Evolutionary conservation across 441 rosid species (phyloP), one percentile per base, ranked within the genome.

Genomic region (Erysimum pusillum): DNA sequence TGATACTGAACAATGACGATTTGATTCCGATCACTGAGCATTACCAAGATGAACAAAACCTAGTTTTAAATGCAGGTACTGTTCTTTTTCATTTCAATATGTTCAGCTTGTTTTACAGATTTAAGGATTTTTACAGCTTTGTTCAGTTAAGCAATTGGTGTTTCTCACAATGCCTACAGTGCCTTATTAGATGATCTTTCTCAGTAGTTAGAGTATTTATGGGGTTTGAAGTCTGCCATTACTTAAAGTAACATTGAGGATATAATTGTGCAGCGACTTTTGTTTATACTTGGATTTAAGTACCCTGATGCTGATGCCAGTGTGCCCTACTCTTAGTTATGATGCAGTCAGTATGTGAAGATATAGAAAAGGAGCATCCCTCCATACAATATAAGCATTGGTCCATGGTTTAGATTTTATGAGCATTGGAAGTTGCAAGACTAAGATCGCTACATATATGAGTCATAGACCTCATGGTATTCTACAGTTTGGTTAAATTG

Each of bases 111-210:
- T n/a, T n/a, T n/a, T n/a, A n/a, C n/a, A n/a, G n/a, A n/a, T n/a
- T n/a, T n/a, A n/a, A n/a, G n/a, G n/a, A n/a, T n/a, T n/a, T n/a
- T n/a, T n/a, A n/a, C n/a, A n/a, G n/a, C n/a, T 15, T 61, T 76
- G 11, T 79, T 75, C 93, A 96, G 98, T 94, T 72, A 92, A 96
- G 49, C 76, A n/a, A n/a, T n/a, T 94, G 85, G 99, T 94, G 85
- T 96, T 92, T 76, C 91, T 96, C 53, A 91, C 98, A 0, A 92
- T 94, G 99, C 98, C 98, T 9, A 49, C 94, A 46, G 98, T 94
- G 82, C 83, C 91, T 39, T 83, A 86, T 14, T 96, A 15, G 82
- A 73, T 73, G 89, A 92, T 76, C 81, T 90, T 28, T 85, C 91
- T 76, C 91, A 87, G 73, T 98, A 96, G 77, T 79, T 87, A 7